These are phyloP conservation scores for Starmerella khaoyaiensis DNA, from an alignment of 805 yeast species.

Conservation along the genomic window DNA sequence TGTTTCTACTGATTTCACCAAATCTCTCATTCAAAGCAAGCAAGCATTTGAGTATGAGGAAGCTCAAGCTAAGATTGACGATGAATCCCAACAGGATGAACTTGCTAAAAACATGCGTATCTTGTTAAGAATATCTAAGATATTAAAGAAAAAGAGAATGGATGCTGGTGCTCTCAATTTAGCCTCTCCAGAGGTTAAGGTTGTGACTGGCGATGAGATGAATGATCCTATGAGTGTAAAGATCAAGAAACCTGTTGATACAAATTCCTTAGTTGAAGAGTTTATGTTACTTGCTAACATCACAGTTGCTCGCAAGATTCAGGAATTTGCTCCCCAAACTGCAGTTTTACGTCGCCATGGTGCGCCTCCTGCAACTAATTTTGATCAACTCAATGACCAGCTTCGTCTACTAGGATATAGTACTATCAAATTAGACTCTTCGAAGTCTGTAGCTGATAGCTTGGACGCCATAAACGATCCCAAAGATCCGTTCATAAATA, in stretches of 20 bases:
- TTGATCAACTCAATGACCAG: constrained; percentile 82
- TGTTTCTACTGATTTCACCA: constrained; percentile 62
- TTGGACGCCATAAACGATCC: constrained; percentile 77
- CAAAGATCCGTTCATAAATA: constrained; percentile 80
- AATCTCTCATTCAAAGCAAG: constrained; percentile 78
- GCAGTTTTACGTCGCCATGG: constrained; percentile 98
- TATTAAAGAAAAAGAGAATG: constrained; percentile 69
- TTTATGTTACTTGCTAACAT: constrained; percentile 96
- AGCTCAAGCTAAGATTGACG: constrained; percentile 89
- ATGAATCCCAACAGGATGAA: constrained; percentile 58
- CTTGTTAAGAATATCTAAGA: constrained; percentile 63
- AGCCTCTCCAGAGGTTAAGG: constrained; percentile 97
- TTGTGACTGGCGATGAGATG: constrained; percentile 92
- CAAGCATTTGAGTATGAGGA: constrained; percentile 90
- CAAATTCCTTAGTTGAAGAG: constrained; percentile 94
- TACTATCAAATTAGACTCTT: constrained; percentile 66
- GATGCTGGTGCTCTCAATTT: constrained; percentile 93
- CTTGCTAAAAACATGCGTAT: constrained; percentile 82
- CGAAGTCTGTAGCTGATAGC: constrained; percentile 86
- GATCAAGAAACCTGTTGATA: constrained; percentile 71
- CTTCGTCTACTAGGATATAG: constrained; percentile 65
- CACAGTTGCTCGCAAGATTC: constrained; percentile 85
- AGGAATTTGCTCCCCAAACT: constrained; percentile 88
- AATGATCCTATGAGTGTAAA: constrained; percentile 95
- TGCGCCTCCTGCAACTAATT: constrained; percentile 90